Evolutionary conservation across 352 stramenopile species (phyloP).

Genomic region (Thalassiosira gravida): DNA sequence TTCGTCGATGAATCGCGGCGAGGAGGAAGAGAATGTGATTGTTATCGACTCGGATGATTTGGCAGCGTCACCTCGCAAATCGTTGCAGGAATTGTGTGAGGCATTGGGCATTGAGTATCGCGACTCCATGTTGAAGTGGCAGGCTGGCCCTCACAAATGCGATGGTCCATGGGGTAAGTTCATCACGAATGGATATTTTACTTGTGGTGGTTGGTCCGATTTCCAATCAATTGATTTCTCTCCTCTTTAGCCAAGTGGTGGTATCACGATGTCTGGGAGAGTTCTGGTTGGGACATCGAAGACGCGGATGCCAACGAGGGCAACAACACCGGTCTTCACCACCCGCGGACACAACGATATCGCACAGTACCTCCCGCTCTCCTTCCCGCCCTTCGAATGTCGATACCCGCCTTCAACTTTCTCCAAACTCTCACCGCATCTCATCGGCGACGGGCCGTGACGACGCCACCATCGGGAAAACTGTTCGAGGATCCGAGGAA

Average conservation of each 20-base stretch:
- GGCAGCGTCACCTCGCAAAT: slow-evolving; percentile 59
- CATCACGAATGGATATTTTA: background rate
- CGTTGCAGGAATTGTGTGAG: slow-evolving; percentile 64
- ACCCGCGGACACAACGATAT: slow-evolving; percentile 53
- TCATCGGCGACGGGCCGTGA: slow-evolving; percentile 42
- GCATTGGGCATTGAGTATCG: slow-evolving; percentile 75
- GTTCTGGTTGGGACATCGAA: slow-evolving; percentile 71
- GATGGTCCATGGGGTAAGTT: slow-evolving; percentile 83
- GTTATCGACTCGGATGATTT: slow-evolving; percentile 86
- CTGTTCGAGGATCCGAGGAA: slow-evolving; percentile 84
- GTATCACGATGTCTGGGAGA: slow-evolving; percentile 84
- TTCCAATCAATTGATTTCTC: slow-evolving; percentile 12
- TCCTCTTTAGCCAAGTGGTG: slow-evolving; percentile 57
- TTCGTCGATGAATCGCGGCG: slow-evolving; percentile 19
- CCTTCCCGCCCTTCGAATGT: slow-evolving; percentile 62
- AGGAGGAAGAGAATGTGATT: slow-evolving; percentile 45
- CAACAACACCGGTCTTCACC: slow-evolving; percentile 25
- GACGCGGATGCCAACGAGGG: slow-evolving; percentile 17
- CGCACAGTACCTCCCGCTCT: slow-evolving; percentile 61
- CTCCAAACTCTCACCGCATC: slow-evolving; percentile 56
- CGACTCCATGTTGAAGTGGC: slow-evolving; percentile 83
- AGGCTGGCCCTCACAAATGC: slow-evolving; percentile 76
- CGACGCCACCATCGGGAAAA: slow-evolving; percentile 46
- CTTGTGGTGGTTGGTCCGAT: too few species aligned
- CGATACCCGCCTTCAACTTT: slow-evolving; percentile 74